Evolutionary conservation across 192 early-diverging fungal species (phyloP), one percentile per base, ranked within the genome.

Genomic region (Ramicandelaber brevisporus): DNA sequence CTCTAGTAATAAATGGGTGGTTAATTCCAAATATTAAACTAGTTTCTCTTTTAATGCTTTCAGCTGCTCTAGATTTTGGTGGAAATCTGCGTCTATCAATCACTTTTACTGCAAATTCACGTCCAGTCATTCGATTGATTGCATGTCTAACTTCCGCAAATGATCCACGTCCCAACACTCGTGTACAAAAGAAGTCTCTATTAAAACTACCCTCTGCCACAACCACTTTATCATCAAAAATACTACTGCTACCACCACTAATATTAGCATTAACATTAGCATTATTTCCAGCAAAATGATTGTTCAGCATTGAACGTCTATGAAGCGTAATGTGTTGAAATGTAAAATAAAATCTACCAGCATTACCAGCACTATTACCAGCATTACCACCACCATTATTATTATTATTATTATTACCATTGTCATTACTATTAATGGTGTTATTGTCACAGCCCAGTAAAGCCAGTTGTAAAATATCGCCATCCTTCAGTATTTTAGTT

Each of bases 71-170:
- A 40, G 18, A 33, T 11, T 21, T 44, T 34, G 24, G 41, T 28
- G 12, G 25, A 17, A 54, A 44, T 14, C 43, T 29, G 16, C 43
- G 47, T 33, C 65, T 68, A 48, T 79, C 66, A 27, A 81, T 69
- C 34, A 81, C 71, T 39, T 81, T 81, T 19, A 74, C 67, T 7
- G 77, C 77, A 35, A 50, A 77, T 21, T 55, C 43, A 29, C 58
- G 41, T 28, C 71, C 71, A 11, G 65, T 73, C 3, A 48, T 48
- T 12, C 65, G 57, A 20, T 77, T 67, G 11, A 55, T 61, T 5
- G 63, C 68, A 15, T 63, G 34, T 30, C 58, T 54, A 20, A 79
- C 75, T 34, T 75, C 63, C 17, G 68, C 68, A 55, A 79, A 79
- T 10, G 48, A 41, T 4, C 57, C 57, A n/a, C 41, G 41, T 13